Conservation (phyloP, 345 rosid species). For the Citrus trifoliata region DNA sequence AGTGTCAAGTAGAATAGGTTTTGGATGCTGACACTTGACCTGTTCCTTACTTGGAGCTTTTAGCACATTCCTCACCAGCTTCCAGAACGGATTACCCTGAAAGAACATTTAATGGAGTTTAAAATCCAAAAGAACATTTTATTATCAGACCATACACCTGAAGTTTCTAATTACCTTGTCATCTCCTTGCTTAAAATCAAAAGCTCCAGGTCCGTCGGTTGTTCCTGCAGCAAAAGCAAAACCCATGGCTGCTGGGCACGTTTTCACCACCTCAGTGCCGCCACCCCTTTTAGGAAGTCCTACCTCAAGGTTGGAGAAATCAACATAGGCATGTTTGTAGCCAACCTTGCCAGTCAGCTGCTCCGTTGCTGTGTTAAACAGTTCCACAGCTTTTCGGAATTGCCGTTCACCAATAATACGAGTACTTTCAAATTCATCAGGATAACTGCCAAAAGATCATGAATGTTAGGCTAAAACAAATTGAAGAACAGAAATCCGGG, state of each 20-base stretch:
- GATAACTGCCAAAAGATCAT: conserved; percentile 40
- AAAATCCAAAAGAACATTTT: background rate
- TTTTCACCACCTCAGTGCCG: conserved; percentile 43
- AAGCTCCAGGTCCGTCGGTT: conserved; percentile 88
- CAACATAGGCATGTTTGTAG: conserved; percentile 42
- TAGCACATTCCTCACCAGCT: conserved; percentile 53
- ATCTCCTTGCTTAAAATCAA: conserved; percentile 82
- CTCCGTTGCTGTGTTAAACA: conserved; percentile 63
- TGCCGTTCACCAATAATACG: conserved; percentile 73
- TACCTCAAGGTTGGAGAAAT: conserved; percentile 58
- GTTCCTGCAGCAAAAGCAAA: conserved; percentile 85
- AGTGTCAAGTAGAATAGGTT: conserved; percentile 73
- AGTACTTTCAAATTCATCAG: conserved; percentile 83
- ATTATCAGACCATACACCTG: background rate
- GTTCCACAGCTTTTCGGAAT: conserved; percentile 59
- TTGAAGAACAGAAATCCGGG: conserved; percentile 5
- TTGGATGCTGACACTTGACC: conserved; percentile 60
- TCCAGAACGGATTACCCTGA: conserved; percentile 77
- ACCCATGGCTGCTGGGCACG: conserved; percentile 84
- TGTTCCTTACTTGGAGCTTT: conserved; percentile 56
- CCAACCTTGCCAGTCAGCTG: conserved; percentile 55
- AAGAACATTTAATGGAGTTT: conserved; percentile 1
- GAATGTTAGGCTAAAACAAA: background rate
- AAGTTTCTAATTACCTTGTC: conserved; percentile 34
- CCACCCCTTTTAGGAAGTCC: conserved; percentile 46